A percentile compares a stretch with the other conserved stretches of the same genome.
phyloP scores from a whole-genome alignment of 495 filamentous ascomycete genomes.

The Recurvomyces mirabilis region DNA sequence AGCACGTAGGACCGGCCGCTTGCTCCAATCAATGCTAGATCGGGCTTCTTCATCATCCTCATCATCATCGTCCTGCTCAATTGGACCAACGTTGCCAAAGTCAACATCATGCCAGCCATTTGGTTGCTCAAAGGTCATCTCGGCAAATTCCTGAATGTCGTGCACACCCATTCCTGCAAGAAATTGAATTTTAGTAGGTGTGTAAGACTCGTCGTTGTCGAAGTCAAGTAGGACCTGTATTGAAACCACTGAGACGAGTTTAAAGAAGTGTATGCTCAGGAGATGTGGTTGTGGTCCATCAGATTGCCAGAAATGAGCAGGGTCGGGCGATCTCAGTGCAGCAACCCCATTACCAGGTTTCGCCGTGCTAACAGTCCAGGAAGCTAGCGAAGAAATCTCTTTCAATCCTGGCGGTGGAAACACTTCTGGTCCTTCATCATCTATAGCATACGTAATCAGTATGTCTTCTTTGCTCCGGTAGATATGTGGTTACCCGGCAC shows the following conservation, averaged over 20 bases:
- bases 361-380: slow-evolving; percentile 80
- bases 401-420: slow-evolving; percentile 21
- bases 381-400: slow-evolving; percentile 88
- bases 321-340: slow-evolving; percentile 70
- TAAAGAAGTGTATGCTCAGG: slow-evolving; percentile 92
- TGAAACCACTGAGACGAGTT: slow-evolving; percentile 70
- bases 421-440: slow-evolving; percentile 3
- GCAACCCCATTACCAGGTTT: slow-evolving; percentile 86
- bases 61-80: slow-evolving; percentile 32
- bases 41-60: slow-evolving; percentile 17
- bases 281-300: slow-evolving; percentile 92
- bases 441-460: neutral
- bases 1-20: slow-evolving; percentile 52
- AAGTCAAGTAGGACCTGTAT: slow-evolving; percentile 87
- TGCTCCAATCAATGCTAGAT: slow-evolving; percentile 20
- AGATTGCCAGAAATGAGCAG: slow-evolving; percentile 86
- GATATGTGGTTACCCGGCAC: neutral
- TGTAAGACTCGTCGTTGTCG: slow-evolving; percentile 85
- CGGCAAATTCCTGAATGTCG: slow-evolving; percentile 72
- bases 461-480: no score
- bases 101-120: slow-evolving; percentile 83
- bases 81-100: slow-evolving; percentile 51
- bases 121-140: slow-evolving; percentile 66
- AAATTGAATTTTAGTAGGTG: slow-evolving; percentile 83
- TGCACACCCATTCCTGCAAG: slow-evolving; percentile 77